Evolutionary conservation across 352 stramenopile genomes (phyloP).

Genomic region (Pythium sp.): DNA sequence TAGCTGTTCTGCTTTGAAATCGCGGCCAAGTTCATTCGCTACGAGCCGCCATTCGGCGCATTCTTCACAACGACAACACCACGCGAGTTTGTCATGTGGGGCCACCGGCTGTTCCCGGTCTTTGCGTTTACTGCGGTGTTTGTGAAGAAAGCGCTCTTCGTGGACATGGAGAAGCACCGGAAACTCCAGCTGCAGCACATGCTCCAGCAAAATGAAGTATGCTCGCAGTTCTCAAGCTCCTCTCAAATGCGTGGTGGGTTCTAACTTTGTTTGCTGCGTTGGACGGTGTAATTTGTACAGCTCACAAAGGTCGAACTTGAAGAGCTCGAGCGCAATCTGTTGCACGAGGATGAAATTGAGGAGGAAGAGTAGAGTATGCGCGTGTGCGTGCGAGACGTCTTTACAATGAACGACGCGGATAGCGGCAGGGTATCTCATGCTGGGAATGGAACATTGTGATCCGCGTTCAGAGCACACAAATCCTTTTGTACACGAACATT

Average conservation of each 20-base stretch:
- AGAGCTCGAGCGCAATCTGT: constrained; percentile 6
- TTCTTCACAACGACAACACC: constrained; percentile 51
- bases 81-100: constrained; percentile 56
- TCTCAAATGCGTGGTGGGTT: not conserved
- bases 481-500: too few species aligned
- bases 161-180: constrained; percentile 63
- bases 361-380: not conserved
- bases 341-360: not conserved
- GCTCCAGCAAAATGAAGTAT: constrained; percentile 50
- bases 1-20: constrained; percentile 59
- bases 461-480: too few species aligned
- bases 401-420: too few species aligned
- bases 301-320: constrained; percentile 7
- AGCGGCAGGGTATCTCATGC: too few species aligned
- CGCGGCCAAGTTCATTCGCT: constrained; percentile 46
- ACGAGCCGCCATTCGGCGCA: constrained; percentile 47
- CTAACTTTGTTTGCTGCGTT: not conserved
- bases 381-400: too few species aligned
- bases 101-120: constrained; percentile 53
- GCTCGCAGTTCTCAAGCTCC: not conserved
- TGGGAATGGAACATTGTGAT: too few species aligned
- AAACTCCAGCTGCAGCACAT: constrained; percentile 43
- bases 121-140: constrained; percentile 36
- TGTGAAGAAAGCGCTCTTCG: constrained; percentile 52
- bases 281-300: not conserved